Conservation (phyloP, 352 stramenopile species). For the Globisporangium solare region DNA sequence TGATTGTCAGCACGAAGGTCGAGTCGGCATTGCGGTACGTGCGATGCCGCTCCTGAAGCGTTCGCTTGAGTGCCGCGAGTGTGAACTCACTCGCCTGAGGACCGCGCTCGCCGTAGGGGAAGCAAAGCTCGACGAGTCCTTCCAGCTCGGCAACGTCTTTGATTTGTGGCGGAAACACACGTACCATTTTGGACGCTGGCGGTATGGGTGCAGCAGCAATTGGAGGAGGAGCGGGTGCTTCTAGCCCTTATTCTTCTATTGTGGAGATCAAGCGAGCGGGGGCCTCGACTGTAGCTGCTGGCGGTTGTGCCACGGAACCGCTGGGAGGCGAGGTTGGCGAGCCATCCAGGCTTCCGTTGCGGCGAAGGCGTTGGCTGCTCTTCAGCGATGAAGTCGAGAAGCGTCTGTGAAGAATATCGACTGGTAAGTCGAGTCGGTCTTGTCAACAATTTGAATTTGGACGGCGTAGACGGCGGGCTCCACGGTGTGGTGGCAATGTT, state of each 20-base stretch:
- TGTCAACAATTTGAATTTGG: constrained; percentile 26
- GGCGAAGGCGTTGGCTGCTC: constrained; percentile 19
- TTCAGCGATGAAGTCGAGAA: constrained; percentile 28
- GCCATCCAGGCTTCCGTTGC: constrained; percentile 22
- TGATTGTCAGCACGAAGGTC: constrained; percentile 72
- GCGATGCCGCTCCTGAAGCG: constrained; percentile 61
- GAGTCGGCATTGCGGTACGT: constrained; percentile 59
- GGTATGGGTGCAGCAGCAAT: not conserved
- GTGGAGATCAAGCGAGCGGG: not conserved
- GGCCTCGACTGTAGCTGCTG: not conserved
- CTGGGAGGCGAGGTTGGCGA: constrained; percentile 31
- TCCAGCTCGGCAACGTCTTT: constrained; percentile 52
- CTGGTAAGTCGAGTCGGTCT: constrained; percentile 21
- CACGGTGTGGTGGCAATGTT: not conserved
- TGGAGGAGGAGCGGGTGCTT: not conserved
- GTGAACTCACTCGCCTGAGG: constrained; percentile 49
- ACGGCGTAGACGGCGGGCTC: constrained; percentile 8
- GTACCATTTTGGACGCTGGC: constrained; percentile 43
- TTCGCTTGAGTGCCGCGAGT: constrained; percentile 41
- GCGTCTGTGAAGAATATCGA: constrained; percentile 17
- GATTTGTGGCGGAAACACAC: constrained; percentile 36
- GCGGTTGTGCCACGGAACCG: constrained; percentile 17
- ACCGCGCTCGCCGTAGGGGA: constrained; percentile 54
- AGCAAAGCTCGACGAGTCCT: constrained; percentile 69
- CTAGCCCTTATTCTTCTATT: not conserved